These are phyloP conservation scores for Fusarium secorum DNA, from an alignment of 2,329 filamentous ascomycete genomes.

Conservation along the genomic window DNA sequence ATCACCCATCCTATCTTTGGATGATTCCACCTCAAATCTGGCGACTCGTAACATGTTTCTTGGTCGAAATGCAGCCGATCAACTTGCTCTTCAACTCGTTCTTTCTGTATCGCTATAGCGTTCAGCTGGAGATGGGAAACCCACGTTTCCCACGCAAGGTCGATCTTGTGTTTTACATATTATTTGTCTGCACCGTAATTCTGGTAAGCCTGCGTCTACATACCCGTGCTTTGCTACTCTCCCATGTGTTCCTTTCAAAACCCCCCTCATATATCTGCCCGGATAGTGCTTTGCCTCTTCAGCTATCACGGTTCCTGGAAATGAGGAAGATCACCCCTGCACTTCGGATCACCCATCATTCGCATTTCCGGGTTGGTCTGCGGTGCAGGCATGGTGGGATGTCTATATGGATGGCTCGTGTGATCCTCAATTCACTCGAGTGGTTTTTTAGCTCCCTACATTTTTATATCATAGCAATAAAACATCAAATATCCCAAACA, in stretches of 20 bases:
- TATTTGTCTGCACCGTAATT: constrained; percentile 75
- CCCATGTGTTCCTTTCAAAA: constrained; percentile 16
- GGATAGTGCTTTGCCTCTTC: constrained; percentile 71
- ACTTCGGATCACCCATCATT: constrained; percentile 69
- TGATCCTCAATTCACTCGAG: constrained; percentile 65
- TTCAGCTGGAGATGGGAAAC: constrained; percentile 75
- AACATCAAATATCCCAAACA: constrained; percentile 26
- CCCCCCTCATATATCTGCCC: constrained; percentile 76
- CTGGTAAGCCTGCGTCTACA: constrained; percentile 70
- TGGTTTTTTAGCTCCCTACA: constrained; percentile 70
- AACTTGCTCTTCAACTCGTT: constrained; percentile 77
- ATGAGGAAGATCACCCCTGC: constrained; percentile 81
- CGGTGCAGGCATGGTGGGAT: constrained; percentile 80
- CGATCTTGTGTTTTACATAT: constrained; percentile 81
- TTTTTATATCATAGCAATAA: constrained; percentile 46
- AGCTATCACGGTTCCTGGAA: constrained; percentile 86
- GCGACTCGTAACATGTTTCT: constrained; percentile 53
- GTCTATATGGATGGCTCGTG: constrained; percentile 73
- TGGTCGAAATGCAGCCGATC: constrained; percentile 50
- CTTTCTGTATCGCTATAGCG: constrained; percentile 78
- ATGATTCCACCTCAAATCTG: constrained; percentile 56
- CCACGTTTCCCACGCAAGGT: constrained; percentile 77
- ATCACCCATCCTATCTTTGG: constrained; percentile 60
- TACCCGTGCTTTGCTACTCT: constrained; percentile 32
- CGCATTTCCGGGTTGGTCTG: constrained; percentile 70